Base-by-base conservation (phyloP, 2,329 filamentous ascomycete species). In the Xylaria multiplex region DNA sequence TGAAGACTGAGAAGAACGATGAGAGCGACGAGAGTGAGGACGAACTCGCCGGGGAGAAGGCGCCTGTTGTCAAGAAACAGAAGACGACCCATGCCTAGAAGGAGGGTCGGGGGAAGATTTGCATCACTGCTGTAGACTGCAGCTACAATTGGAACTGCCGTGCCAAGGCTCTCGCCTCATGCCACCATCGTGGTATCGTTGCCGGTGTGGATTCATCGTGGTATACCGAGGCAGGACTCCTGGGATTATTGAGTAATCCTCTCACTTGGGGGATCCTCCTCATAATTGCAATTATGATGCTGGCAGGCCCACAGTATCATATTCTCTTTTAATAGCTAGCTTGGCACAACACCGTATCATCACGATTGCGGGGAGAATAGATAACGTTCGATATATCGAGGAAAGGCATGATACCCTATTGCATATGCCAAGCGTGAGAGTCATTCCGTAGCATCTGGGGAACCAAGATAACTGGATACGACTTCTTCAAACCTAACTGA, bases 271-370 rank as follows among this genome's bases (percentile, higher is more conserved):
- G 40, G 27, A 19, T 16, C 7, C 13, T 49, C 45, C 32, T 46
- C 27, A 22, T 60, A 8, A 8, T 37, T n/a, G 52, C 57, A 40
- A 6, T 56, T 2, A 14, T 35, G 58, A 65, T 52, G 63, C 58
- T 58, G 56, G 52, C 46, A 11, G n/a, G 6, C 14, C 48, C 30
- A 35, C 30, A 22, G 27, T 46, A 40, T 65, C 27, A 32, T 53
- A 27, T 48, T 14, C 42, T n/a, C 11, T 27, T 27, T 30, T 50
- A 43, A 37, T 22, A 32, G 37, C 37, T 11, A 52, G 22, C 53
- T 65, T 65, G 54, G 63, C 53, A 62, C 37, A n/a, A 30, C 63
- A 53, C 50, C 59, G 49, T 43, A 57, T 27, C 42, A 27, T 50
- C 7, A 45, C 35, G 22, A 54, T 11, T 48, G 27, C 42, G 35